These are phyloP conservation scores for Chlorella sp. DNA, from an alignment of 139 green algal species.

Conservation along the genomic window DNA sequence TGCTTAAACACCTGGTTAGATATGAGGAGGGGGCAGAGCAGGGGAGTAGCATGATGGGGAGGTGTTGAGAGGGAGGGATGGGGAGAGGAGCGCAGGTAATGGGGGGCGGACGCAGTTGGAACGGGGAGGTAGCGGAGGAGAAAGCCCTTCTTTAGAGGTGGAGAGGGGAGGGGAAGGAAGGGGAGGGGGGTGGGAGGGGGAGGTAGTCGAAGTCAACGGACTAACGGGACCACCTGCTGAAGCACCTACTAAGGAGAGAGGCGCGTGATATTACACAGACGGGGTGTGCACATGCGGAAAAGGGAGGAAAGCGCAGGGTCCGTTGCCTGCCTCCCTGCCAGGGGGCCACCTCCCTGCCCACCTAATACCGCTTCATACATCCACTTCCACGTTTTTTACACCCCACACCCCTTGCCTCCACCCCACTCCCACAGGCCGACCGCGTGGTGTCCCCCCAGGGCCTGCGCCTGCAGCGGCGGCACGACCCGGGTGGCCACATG, in stretches of 20 bases:
- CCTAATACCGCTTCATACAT: no score
- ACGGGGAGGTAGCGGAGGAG: neutral
- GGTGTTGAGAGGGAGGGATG: neutral
- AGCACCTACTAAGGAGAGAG: no score
- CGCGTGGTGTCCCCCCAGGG: slow-evolving; percentile 45
- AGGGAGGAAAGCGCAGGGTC: no score
- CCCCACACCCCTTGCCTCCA: neutral
- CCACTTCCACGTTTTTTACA: no score
- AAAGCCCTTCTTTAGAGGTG: neutral
- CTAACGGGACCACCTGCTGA: no score
- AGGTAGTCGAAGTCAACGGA: no score
- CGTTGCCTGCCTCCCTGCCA: neutral
- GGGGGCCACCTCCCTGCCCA: neutral
- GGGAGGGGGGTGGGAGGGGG: neutral
- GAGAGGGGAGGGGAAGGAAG: neutral
- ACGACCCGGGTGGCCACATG: slow-evolving; percentile 71
- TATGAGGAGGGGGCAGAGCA: no score
- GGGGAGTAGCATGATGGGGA: no score
- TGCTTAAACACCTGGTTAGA: slow-evolving; percentile 69
- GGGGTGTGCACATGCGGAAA: no score
- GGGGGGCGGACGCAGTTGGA: no score
- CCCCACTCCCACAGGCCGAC: slow-evolving; percentile 35
- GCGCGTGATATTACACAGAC: no score
- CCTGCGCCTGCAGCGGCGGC: slow-evolving; percentile 57
- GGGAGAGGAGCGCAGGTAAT: neutral